Evolutionary conservation across 176 grass and related monocot genomes (phyloP), one percentile per base, ranked within the genome.

Genomic region (Alopecurus myosuroides): DNA sequence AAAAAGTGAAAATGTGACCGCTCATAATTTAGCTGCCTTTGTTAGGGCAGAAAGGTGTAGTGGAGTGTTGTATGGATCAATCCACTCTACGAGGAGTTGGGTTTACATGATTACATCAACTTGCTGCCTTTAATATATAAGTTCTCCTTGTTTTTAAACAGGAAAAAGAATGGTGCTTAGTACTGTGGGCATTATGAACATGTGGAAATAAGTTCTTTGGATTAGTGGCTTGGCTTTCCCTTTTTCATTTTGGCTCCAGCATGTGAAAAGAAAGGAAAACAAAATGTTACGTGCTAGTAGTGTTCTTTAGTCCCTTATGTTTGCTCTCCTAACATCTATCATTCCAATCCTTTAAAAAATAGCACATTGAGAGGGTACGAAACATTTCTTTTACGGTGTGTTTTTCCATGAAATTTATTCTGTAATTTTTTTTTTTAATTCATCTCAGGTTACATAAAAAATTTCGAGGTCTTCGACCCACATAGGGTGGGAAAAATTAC

Each of bases 401-500:
- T 35, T 30, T 70, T 70, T 15, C 15, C 23, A 66, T 79, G 44
- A 67, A 39, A 53, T 42, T 74, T 91, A 18, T 7, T 20, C 41
- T 60, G 70, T 49, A 48, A 49, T 49, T 42, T 18, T 0, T 23
- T 69, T 4, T 76, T 56, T 56, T 30, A 9, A 62, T 44, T 18
- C 73, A n/a, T 79, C 83, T 60, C 77, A 98, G 96, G 96, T 45
- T 98, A 98, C 73, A 87, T 98, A 10, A 98, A 95, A 80, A 88
- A 86, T 68, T 98, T 98, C 42, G 71, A 98, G 83, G 89, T 95
- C 78, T 81, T 89, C 11, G 93, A 95, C 92, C 93, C 88, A 36
- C 87, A 90, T 29, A 95, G 96, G 88, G 91, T 95, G n/a, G 96
- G 96, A 19, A 95, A 81, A 90, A 94, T 95, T 49, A 92, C 82